These are phyloP conservation scores for Phytopythium kandeliae DNA, from an alignment of 352 stramenopile genomes.

Conservation along the genomic window DNA sequence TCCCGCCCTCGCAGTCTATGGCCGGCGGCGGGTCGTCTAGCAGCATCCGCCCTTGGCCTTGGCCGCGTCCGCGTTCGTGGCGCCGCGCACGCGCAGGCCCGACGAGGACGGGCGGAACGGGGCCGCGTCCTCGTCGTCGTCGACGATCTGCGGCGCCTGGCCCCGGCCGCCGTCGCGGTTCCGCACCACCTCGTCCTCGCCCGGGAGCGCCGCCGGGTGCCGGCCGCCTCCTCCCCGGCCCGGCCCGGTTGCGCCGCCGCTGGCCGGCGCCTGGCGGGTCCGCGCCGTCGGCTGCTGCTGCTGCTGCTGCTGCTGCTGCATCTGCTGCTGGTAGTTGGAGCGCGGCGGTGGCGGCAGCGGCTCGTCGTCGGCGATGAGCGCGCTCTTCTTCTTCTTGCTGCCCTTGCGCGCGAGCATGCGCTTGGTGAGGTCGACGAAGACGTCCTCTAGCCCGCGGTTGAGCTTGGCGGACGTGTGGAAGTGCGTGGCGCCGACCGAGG, in stretches of 20 bases:
- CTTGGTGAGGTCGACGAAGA: slow-evolving; percentile 88
- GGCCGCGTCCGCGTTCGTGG: slow-evolving; percentile 35
- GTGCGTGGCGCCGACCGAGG: slow-evolving; percentile 82
- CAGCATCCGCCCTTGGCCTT: slow-evolving; percentile 61
- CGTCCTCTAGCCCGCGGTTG: slow-evolving; percentile 89
- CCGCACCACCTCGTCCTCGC: slow-evolving; percentile 10
- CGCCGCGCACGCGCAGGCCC: slow-evolving; percentile 43
- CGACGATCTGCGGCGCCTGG: slow-evolving; percentile 57
- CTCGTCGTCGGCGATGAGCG: slow-evolving; percentile 77
- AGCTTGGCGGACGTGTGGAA: slow-evolving; percentile 91
- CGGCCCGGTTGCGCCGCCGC: neutral
- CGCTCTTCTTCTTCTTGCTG: slow-evolving; percentile 70
- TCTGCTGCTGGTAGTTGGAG: slow-evolving; percentile 9
- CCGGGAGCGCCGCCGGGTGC: neutral
- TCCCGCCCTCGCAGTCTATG: no score
- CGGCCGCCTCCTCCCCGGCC: neutral
- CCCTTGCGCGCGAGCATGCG: slow-evolving; percentile 64
- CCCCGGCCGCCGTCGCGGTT: slow-evolving; percentile 43
- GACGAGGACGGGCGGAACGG: slow-evolving; percentile 20
- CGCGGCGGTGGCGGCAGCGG: slow-evolving; percentile 24
- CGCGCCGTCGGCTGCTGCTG: slow-evolving; percentile 1
- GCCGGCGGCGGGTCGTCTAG: slow-evolving; percentile 1
- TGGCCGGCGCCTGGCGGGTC: slow-evolving; percentile 8
- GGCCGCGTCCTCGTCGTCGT: slow-evolving; percentile 34
- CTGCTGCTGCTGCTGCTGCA: slow-evolving; percentile 7